Evolutionary conservation across 2,329 filamentous ascomycete species (phyloP), one percentile per base, ranked within the genome.

Genomic region (Aaosphaeria pasadenensis): DNA sequence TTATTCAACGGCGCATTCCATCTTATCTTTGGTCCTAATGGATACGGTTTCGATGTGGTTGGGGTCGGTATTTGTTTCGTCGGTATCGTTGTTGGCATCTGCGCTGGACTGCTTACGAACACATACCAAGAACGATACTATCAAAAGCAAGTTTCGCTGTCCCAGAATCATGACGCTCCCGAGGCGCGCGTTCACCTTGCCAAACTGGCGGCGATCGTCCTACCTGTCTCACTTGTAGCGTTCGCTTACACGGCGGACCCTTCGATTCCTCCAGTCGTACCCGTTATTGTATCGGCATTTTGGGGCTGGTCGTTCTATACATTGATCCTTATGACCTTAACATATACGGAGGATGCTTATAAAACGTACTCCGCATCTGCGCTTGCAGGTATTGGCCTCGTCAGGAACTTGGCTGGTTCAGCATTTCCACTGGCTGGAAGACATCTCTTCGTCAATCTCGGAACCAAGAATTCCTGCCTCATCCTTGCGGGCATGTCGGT

Each of bases 231-330:
- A 44, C 33, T 68, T 3, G 40, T 68, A 60, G 43, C 69, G 61
- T 61, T 74, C 56, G 62, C 75, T 59, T 60, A 72, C 29, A 63
- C 60, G 7, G 58, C 62, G 32, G 52, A 53, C 6, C 56, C 62
- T 3, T 11, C 45, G 1, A 52, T 68, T 6, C 62, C 63, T 30
- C 57, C 60, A 0, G 70, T 80, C 44, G 71, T 78, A 3, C 76
- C 78, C 0, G 74, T 80, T 4, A 56, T 80, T 11, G 77, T 75
- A 2, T 75, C 74, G 0, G 68, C 72, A 0, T 71, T 78, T 13
- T 79, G 78, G 63, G 78, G 77, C 0, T 77, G 74, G 64, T 74
- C 71, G 4, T 78, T 79, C 52, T 77, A 78, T 45, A 74, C 73
- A 1, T 66, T 80, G 0, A 78, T 78, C 42, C 63, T 79, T 3